These are phyloP conservation scores for Trypethelium eluteriae DNA, from an alignment of 495 filamentous ascomycete species.

Conservation along the genomic window DNA sequence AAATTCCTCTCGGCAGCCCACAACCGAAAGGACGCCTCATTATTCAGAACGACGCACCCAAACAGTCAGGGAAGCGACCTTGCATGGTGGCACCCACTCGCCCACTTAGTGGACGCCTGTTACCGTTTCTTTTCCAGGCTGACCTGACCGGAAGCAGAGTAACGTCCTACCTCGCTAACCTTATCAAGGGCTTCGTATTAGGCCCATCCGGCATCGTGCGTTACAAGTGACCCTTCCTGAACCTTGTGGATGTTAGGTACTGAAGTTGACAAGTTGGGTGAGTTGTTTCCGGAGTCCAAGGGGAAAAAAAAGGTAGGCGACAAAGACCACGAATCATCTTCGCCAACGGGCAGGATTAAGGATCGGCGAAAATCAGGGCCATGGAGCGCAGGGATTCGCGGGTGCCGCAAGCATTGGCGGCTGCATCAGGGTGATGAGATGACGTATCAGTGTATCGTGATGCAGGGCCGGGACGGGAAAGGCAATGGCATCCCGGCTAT, in stretches of 20 bases:
- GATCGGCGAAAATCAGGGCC: neutral
- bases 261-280: too few relatives aligned
- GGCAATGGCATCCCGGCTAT: slow-evolving; percentile 1
- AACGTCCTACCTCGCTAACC: neutral
- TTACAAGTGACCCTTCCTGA: too few relatives aligned
- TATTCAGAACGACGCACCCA: neutral
- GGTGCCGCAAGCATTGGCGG: neutral
- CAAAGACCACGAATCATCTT: too few relatives aligned
- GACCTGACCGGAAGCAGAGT: neutral
- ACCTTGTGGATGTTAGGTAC: too few relatives aligned
- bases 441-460: neutral
- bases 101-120: neutral
- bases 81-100: slow-evolving; percentile 4
- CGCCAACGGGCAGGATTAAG: too few relatives aligned
- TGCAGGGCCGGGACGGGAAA: neutral
- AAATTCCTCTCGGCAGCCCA: too few relatives aligned
- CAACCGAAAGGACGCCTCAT: too few relatives aligned
- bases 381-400: neutral
- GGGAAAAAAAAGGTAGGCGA: too few relatives aligned
- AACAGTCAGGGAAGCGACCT: neutral
- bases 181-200: neutral
- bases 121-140: slow-evolving; percentile 5
- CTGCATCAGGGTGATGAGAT: slow-evolving; percentile 5
- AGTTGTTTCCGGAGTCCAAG: too few relatives aligned
- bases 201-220: too few relatives aligned